These are phyloP conservation scores for Colletotrichum sp. DNA, from an alignment of 2,329 filamentous ascomycete genomes.

Conservation along the genomic window DNA sequence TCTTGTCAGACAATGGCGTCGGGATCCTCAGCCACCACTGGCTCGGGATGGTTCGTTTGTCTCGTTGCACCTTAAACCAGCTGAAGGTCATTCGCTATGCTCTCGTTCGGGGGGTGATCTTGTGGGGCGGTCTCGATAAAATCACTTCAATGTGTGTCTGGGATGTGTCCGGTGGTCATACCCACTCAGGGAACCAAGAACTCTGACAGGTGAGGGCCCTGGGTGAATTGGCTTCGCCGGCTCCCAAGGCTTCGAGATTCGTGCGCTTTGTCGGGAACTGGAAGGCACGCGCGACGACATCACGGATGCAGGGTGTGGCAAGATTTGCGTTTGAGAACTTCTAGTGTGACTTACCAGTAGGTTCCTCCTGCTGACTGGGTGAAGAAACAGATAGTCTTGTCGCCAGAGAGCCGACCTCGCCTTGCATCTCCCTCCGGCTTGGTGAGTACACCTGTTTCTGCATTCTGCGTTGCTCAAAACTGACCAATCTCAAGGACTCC, in stretches of 20 bases:
- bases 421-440: neutral
- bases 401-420: neutral
- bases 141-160: neutral
- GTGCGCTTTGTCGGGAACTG: neutral
- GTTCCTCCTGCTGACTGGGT: constrained; percentile 4
- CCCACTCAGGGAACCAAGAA: neutral
- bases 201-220: neutral
- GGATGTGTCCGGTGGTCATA: neutral
- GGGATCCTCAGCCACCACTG: neutral
- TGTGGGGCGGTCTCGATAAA: neutral
- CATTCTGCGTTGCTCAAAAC: neutral
- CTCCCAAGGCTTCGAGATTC: neutral
- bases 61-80: neutral
- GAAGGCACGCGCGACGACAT: neutral
- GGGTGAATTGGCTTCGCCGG: neutral
- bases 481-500: too few relatives aligned
- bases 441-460: neutral
- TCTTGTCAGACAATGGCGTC: neutral
- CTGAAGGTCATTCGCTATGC: neutral
- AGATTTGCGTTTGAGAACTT: neutral
- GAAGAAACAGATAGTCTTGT: neutral
- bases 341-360: constrained; percentile 1
- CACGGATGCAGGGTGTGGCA: neutral
- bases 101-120: neutral
- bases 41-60: neutral